These are phyloP conservation scores for Penicillium verrucosum DNA, from an alignment of 2,329 filamentous ascomycete genomes.

Conservation along the genomic window DNA sequence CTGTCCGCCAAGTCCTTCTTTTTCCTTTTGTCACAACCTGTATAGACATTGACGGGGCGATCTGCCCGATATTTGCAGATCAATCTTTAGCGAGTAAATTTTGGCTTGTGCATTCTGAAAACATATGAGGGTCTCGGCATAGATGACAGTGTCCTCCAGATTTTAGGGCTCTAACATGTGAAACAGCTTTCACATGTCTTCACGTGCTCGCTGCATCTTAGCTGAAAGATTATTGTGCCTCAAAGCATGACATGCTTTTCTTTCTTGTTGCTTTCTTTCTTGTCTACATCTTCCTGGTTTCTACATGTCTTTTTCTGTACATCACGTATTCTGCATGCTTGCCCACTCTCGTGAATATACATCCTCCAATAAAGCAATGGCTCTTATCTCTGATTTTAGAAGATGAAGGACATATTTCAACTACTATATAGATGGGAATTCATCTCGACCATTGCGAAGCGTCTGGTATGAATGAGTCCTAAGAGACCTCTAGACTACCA, in stretches of 20 bases:
- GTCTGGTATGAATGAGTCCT: not conserved
- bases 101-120: slow-evolving; percentile 16
- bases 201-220: not conserved
- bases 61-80: slow-evolving; percentile 11
- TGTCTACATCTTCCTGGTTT: slow-evolving; percentile 1
- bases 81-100: slow-evolving; percentile 16
- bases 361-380: not conserved
- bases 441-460: not conserved
- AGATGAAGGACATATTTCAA: not conserved
- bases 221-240: not conserved
- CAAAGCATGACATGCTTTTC: not conserved
- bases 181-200: slow-evolving; percentile 10
- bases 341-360: slow-evolving; percentile 1
- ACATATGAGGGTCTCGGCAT: slow-evolving; percentile 13
- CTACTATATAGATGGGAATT: too few species aligned
- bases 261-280: not conserved
- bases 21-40: slow-evolving; percentile 8
- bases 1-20: not conserved
- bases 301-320: slow-evolving; percentile 6
- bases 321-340: not conserved
- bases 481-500: not conserved
- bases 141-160: slow-evolving; percentile 15
- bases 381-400: not conserved
- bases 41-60: slow-evolving; percentile 17
- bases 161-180: slow-evolving; percentile 17